Evolutionary conservation across 352 stramenopile genomes (phyloP).

Genomic region (Phytophthora fragariae): DNA sequence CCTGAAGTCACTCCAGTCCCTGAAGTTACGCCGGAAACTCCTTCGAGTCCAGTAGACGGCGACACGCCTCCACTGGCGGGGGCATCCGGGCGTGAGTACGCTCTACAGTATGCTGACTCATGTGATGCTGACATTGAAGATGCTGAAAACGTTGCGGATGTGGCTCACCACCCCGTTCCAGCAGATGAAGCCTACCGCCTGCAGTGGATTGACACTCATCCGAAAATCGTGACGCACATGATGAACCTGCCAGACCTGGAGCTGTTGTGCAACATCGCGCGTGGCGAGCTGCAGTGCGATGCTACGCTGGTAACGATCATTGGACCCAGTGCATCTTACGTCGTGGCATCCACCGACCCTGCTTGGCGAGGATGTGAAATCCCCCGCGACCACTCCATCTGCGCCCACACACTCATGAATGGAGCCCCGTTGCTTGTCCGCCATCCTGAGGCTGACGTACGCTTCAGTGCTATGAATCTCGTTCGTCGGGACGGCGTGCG

Average conservation of each 20-base stretch:
- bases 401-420: slow-evolving; percentile 64
- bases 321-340: slow-evolving; percentile 40
- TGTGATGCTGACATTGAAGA: slow-evolving; percentile 23
- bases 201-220: slow-evolving; percentile 42
- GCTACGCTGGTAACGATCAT: slow-evolving; percentile 61
- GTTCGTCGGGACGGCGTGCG: slow-evolving; percentile 47
- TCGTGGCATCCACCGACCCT: slow-evolving; percentile 55
- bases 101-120: slow-evolving; percentile 34
- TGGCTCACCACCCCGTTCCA: slow-evolving; percentile 46
- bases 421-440: slow-evolving; percentile 58
- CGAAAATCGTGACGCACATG: slow-evolving; percentile 47
- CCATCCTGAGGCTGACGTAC: slow-evolving; percentile 65
- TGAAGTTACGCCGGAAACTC: not conserved
- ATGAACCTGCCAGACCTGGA: slow-evolving; percentile 65
- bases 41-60: slow-evolving; percentile 6
- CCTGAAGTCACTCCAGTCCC: slow-evolving; percentile 12
- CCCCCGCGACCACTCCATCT: slow-evolving; percentile 63
- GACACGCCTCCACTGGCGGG: slow-evolving; percentile 36
- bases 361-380: slow-evolving; percentile 38
- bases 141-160: slow-evolving; percentile 6
- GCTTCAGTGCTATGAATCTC: slow-evolving; percentile 52
- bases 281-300: slow-evolving; percentile 57
- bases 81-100: slow-evolving; percentile 44
- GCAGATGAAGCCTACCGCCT: slow-evolving; percentile 50
- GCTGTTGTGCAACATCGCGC: slow-evolving; percentile 66